Conservation (phyloP, 1,284 basidiomycete genomes). For the Testicularia cyperi region DNA sequence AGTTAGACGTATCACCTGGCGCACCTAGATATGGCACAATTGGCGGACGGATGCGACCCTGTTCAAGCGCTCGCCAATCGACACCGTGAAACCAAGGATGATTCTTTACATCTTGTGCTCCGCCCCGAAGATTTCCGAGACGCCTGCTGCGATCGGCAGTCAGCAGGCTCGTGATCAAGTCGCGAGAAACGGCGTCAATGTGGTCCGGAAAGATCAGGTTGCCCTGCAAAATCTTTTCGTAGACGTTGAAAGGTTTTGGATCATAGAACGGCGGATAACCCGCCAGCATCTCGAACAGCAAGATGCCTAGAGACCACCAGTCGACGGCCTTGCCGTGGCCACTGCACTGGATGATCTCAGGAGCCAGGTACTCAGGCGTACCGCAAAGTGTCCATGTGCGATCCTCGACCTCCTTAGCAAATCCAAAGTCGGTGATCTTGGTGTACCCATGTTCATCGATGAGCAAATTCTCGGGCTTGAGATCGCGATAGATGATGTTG, state of each 20-base stretch:
- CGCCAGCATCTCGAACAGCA: constrained; percentile 55
- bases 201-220: constrained; percentile 63
- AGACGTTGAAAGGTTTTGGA: constrained; percentile 43
- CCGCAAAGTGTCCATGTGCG: constrained; percentile 56
- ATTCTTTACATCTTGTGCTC: constrained; percentile 63
- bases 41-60: constrained; percentile 63
- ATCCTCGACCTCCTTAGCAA: constrained; percentile 51
- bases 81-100: constrained; percentile 64
- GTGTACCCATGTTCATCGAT: constrained; percentile 45
- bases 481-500: constrained; percentile 55
- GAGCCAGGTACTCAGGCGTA: constrained; percentile 57
- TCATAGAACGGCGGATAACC: constrained; percentile 59
- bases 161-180: constrained; percentile 63
- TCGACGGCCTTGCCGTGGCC: constrained; percentile 55
- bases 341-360: constrained; percentile 55
- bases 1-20: constrained; percentile 66
- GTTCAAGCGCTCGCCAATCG: constrained; percentile 61
- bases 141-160: constrained; percentile 63
- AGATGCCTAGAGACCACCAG: constrained; percentile 57
- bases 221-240: constrained; percentile 62
- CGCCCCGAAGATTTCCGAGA: constrained; percentile 63
- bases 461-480: constrained; percentile 58
- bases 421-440: constrained; percentile 57
- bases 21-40: constrained; percentile 63
- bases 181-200: constrained; percentile 63